Evolutionary conservation across 805 yeast genomes (phyloP), one percentile per base, ranked within the genome.

Genomic region (Teunomyces gatunensis): DNA sequence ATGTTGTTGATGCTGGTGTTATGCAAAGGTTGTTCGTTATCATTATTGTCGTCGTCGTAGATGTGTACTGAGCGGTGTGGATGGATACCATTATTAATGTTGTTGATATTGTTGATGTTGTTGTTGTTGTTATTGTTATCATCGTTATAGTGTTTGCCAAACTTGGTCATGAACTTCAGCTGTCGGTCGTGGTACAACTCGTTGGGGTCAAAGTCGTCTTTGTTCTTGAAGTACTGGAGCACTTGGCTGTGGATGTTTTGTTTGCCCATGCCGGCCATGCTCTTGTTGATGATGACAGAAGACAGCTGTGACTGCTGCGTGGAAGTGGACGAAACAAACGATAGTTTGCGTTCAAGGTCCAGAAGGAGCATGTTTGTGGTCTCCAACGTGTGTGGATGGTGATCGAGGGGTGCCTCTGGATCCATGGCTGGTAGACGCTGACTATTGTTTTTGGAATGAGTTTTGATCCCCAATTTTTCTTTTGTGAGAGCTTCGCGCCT

Each of bases 151-250:
- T 57, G 55, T 11, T 63, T 58, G 27, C 57, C 64, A 36, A 68
- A 64, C 25, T 54, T 59, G 18, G 73, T 66, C 48, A 68, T 51
- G 45, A 65, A 65, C 48, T 55, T 59, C 32, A 51, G 51, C 52
- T 68, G 70, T 41, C 75, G 58, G 45, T 71, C 73, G 21, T 66
- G 57, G 47, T 58, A 72, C 39, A 71, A 58, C n/a, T 64, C 70
- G 54, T 68, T 67, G 21, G 76, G 61, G 28, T 50, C 48, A 11
- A 42, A 40, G 21, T 39, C 46, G 23, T 39, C 41, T 47, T 60
- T 59, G 44, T 54, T 54, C 25, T 60, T 60, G 37, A 72, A 67
- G 47, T 69, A 70, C 51, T 54, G 67, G 25, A 73, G 57, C 25
- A 73, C 76, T 27, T 59, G 55, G 47, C 67, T 62, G 47, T 63